These are phyloP conservation scores for Setaria viridis DNA, from an alignment of 202 grass and related monocot genomes.

Conservation along the genomic window DNA sequence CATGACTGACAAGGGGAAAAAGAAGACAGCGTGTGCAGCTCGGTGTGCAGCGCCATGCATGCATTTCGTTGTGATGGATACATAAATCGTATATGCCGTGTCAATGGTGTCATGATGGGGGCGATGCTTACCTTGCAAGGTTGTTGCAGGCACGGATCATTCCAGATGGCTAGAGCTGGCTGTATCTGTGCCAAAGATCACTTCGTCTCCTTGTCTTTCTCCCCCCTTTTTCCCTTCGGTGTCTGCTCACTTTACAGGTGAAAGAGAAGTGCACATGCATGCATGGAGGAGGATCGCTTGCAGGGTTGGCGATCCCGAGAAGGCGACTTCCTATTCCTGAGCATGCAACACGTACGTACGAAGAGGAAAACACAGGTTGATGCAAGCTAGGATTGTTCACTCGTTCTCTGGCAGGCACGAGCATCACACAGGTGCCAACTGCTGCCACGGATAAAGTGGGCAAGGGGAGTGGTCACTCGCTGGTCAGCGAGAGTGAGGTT, in stretches of 20 bases:
- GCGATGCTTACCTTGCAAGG: conserved; percentile 26
- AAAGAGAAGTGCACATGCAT: conserved; percentile 13
- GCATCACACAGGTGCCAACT: too few species aligned
- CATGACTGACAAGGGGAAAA: not conserved
- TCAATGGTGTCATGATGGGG: not conserved
- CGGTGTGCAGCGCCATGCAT: not conserved
- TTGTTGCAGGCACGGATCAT: conserved; percentile 15
- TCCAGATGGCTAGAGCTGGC: not conserved
- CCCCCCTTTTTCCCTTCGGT: not conserved
- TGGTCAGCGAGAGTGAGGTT: too few species aligned
- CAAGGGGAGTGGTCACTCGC: too few species aligned
- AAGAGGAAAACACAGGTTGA: not conserved
- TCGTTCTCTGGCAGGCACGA: not conserved
- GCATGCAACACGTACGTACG: not conserved
- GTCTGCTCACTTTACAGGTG: conserved; percentile 41
- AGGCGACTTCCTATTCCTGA: not conserved
- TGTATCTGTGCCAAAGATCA: not conserved
- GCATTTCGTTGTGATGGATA: not conserved
- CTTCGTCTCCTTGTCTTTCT: not conserved
- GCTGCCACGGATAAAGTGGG: too few species aligned
- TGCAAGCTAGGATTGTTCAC: not conserved
- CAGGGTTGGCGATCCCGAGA: conserved; percentile 39
- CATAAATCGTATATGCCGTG: not conserved
- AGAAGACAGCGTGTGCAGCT: not conserved
- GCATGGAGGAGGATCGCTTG: conserved; percentile 25